phyloP scores from a whole-genome alignment of 495 filamentous ascomycete species.

The Echria macrotheca region DNA sequence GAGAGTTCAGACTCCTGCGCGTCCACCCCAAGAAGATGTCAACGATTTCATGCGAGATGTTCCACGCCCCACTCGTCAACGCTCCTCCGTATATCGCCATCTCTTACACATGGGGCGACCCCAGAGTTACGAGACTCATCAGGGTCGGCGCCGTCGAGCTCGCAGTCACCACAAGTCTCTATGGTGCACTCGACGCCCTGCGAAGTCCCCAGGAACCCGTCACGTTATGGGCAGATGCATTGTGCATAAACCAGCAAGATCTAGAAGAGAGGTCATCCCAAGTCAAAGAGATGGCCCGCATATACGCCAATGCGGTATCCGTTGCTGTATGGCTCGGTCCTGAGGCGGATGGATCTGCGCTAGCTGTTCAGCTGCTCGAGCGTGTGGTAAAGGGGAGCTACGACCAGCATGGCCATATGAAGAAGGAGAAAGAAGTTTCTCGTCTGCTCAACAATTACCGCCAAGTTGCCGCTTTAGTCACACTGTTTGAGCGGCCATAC shows the following conservation, averaged over 20 bases:
- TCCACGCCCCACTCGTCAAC: constrained; percentile 14
- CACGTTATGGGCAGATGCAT: constrained; percentile 16
- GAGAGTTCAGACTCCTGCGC: constrained; percentile 12
- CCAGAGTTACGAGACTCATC: constrained; percentile 15
- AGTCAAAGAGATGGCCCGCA: constrained; percentile 16
- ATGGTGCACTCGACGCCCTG: constrained; percentile 16
- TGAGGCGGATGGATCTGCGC: constrained; percentile 4
- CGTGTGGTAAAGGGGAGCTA: not conserved
- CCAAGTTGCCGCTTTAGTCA: constrained; percentile 17
- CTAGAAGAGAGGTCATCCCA: constrained; percentile 13
- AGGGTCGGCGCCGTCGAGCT: constrained; percentile 16
- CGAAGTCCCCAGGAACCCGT: constrained; percentile 13
- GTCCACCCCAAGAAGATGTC: constrained; percentile 9
- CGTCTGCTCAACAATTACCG: not conserved
- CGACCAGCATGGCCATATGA: not conserved
- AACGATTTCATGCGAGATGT: constrained; percentile 18
- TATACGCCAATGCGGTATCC: constrained; percentile 14
- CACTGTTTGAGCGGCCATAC: constrained; percentile 30
- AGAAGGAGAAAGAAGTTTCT: constrained; percentile 1
- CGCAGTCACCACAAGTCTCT: constrained; percentile 15
- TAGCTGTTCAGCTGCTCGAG: constrained; percentile 8
- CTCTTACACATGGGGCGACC: constrained; percentile 27
- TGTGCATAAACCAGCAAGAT: constrained; percentile 21
- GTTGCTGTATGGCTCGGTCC: constrained; percentile 20
- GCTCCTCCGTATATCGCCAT: constrained; percentile 17